Evolutionary conservation across 2,329 filamentous ascomycete species (phyloP), one percentile per base, ranked within the genome.

Genomic region (Clonostachys rhizophaga): DNA sequence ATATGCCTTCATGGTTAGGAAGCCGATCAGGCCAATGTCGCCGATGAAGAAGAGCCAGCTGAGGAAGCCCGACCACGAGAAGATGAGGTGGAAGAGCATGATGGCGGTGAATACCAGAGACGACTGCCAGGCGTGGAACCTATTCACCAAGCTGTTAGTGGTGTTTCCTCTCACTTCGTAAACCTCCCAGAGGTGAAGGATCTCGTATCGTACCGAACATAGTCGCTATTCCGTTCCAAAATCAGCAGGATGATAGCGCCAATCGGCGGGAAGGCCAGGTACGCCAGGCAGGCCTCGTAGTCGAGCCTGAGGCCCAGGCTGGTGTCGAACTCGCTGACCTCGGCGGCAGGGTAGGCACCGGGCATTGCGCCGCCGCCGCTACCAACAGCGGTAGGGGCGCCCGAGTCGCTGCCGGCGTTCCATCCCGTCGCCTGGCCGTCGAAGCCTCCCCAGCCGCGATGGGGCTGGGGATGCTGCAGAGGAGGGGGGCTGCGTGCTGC

Each of bases 91-190:
- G 20, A 96, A 55, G 45, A 95, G 68, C 66, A 91, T 81, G 49
- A 83, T 60, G 43, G 79, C 79, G 1, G 88, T 86, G 65, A 96
- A 96, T 4, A 95, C 67, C 58, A 96, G 74, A 53, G 86, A 85
- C 7, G 87, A 89, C 69, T 99, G 94, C 92, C 94, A 99, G 8
- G 94, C 94, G 66, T 99, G 94, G 57, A 97, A 97, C 53, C 89
- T 92, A 55, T 35, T 39, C 4, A 39, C 11, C 14, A 10, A 30
- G 24, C 24, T 35, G 45, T 18, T 40, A 18, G 14, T 18, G 13
- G 14, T 17, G 36, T 39, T 39, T 8, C 14, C 36, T n/a, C 36
- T n/a, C 7, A 39, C 6, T 18, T 18, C 2, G 5, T 18, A 17
- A 37, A 40, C 34, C 44, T 34, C 36, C 7, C 9, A 6, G 8